Percentiles rank a stretch among this genome's conserved stretches.
Evolutionary conservation across 2,329 filamentous ascomycete genomes (phyloP).

Genomic region (Xylariomycetidae sp.): DNA sequence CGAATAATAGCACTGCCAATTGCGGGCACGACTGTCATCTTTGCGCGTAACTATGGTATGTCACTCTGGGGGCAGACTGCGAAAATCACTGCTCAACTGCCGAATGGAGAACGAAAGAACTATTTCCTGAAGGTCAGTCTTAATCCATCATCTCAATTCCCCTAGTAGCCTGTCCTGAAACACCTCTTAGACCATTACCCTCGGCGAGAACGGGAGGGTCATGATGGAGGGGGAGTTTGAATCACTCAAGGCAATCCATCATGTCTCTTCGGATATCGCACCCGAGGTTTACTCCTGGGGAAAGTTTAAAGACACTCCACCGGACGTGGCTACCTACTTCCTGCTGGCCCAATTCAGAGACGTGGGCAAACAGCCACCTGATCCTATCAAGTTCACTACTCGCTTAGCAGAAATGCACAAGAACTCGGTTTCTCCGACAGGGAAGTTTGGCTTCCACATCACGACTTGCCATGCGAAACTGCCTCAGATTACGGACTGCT

Average conservation of each 20-base stretch:
- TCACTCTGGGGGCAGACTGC: too few relatives aligned
- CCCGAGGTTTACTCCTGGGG: constrained; percentile 14
- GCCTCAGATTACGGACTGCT: constrained; percentile 11
- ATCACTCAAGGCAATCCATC: constrained; percentile 14
- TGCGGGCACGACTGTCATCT: too few relatives aligned
- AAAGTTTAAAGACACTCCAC: constrained; percentile 3
- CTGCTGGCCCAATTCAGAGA: constrained; percentile 13
- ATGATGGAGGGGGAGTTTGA: constrained; percentile 19
- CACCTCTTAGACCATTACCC: too few relatives aligned
- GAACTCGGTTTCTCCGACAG: too few relatives aligned
- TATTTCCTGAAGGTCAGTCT: too few relatives aligned
- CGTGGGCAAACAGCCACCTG: constrained; percentile 13
- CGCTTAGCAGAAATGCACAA: constrained; percentile 20
- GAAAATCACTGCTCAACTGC: too few relatives aligned
- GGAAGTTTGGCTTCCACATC: constrained; percentile 25
- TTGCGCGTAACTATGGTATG: too few relatives aligned
- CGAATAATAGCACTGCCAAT: too few relatives aligned
- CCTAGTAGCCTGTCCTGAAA: too few relatives aligned
- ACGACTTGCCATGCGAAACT: constrained; percentile 13
- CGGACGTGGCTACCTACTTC: constrained; percentile 12
- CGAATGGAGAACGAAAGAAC: too few relatives aligned
- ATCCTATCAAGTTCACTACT: constrained; percentile 10
- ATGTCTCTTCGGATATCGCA: constrained; percentile 6
- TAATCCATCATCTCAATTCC: too few relatives aligned
- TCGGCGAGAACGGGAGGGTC: not conserved